Evolutionary conservation across 2,329 filamentous ascomycete species (phyloP).

Genomic region (Aspergillus puulaauensis): DNA sequence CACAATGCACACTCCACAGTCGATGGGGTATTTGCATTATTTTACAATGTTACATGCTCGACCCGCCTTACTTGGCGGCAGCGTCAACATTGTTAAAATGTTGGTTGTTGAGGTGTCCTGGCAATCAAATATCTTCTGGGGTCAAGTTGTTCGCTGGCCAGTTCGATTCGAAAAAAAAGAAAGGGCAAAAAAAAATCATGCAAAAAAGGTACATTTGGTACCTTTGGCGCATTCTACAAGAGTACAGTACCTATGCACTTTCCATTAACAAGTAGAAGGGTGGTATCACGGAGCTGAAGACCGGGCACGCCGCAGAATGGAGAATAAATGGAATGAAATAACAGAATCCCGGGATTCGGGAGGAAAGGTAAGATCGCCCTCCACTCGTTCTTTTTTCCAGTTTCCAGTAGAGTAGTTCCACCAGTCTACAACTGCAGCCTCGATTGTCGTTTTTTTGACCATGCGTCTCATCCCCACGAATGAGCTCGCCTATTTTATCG

Average conservation of each 20-base stretch:
- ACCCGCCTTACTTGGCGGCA: background rate
- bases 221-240: background rate
- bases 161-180: background rate
- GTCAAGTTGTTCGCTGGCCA: background rate
- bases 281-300: background rate
- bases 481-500: background rate
- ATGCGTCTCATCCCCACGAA: conserved; percentile 5
- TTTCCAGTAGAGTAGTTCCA: background rate
- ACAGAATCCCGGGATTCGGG: background rate
- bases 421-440: background rate
- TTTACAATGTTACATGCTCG: background rate
- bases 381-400: background rate
- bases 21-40: background rate
- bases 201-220: background rate
- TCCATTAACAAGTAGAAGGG: background rate
- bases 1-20: background rate
- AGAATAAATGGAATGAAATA: background rate
- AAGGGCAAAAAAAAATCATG: too few relatives aligned
- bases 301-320: background rate
- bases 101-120: background rate
- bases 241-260: too few relatives aligned
- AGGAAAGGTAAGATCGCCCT: background rate
- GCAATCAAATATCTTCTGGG: background rate
- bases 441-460: background rate
- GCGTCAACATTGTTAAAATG: background rate